Conservation (phyloP, 2,329 filamentous ascomycete genomes). For the Colletotrichum somersetense region DNA sequence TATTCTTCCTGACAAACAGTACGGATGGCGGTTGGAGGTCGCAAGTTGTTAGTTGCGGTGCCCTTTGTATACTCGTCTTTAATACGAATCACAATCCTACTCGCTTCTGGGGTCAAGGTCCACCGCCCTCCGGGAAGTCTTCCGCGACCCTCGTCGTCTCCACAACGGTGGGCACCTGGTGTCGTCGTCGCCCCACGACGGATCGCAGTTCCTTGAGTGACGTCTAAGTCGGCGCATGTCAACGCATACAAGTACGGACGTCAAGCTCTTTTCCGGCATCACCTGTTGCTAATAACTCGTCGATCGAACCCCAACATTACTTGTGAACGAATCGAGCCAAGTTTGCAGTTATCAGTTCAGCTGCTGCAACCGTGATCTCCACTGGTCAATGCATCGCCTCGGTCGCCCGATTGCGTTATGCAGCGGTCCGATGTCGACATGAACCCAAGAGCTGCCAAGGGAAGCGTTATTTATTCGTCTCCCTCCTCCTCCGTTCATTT, state of each 20-base stretch:
- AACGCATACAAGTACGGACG: neutral
- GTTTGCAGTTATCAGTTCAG: neutral
- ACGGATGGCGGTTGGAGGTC: no score
- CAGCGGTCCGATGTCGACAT: conserved; percentile 35
- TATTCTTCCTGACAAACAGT: neutral
- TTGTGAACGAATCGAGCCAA: no score
- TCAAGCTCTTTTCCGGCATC: neutral
- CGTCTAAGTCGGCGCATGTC: neutral
- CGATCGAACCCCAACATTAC: neutral
- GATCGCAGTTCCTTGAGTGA: neutral
- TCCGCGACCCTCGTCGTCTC: neutral
- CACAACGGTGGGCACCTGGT: neutral
- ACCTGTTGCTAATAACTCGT: no score
- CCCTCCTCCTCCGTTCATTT: neutral
- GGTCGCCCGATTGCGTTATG: conserved; percentile 34
- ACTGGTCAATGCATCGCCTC: neutral
- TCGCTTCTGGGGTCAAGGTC: neutral
- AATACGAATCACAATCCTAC: neutral
- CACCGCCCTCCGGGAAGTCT: neutral
- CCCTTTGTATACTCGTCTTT: neutral
- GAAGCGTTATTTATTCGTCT: neutral
- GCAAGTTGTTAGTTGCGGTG: neutral
- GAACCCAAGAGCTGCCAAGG: conserved; percentile 20
- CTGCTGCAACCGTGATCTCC: neutral
- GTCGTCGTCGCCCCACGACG: neutral